Conservation (phyloP, 2,329 filamentous ascomycete species). For the Rasamsonia emersonii region DNA sequence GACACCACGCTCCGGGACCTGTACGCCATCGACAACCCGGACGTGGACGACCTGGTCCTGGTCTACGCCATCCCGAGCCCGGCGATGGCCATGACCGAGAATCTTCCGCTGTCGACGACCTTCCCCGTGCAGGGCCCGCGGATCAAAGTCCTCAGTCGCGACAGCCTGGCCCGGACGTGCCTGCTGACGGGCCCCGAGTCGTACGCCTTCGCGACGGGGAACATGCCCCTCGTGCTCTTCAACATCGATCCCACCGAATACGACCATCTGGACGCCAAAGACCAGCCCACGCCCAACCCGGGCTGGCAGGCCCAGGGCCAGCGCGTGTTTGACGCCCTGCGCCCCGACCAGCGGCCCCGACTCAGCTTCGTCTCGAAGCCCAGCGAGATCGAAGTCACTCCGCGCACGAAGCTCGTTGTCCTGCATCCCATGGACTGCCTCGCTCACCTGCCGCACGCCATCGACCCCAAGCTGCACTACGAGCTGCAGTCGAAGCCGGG, state of each 20-base stretch:
- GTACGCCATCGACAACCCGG: too few species aligned
- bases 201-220: not conserved
- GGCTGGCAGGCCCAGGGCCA: not conserved
- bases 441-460: not conserved
- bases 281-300: too few species aligned
- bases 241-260: not conserved
- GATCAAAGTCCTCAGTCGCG: too few species aligned
- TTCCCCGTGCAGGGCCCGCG: not conserved
- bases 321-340: not conserved
- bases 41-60: too few species aligned
- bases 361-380: not conserved
- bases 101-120: not conserved
- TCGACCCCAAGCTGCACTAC: not conserved
- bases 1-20: too few species aligned
- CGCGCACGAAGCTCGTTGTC: not conserved
- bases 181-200: not conserved
- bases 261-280: not conserved
- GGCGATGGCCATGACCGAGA: not conserved
- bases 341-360: too few species aligned
- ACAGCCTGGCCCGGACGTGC: not conserved
- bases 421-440: not conserved
- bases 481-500: not conserved
- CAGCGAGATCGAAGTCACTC: not conserved
- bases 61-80: too few species aligned
- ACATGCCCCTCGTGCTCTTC: not conserved